phyloP scores from a whole-genome alignment of 768 basidiomycete genomes.

The Rhodotorula sphaerocarpa region DNA sequence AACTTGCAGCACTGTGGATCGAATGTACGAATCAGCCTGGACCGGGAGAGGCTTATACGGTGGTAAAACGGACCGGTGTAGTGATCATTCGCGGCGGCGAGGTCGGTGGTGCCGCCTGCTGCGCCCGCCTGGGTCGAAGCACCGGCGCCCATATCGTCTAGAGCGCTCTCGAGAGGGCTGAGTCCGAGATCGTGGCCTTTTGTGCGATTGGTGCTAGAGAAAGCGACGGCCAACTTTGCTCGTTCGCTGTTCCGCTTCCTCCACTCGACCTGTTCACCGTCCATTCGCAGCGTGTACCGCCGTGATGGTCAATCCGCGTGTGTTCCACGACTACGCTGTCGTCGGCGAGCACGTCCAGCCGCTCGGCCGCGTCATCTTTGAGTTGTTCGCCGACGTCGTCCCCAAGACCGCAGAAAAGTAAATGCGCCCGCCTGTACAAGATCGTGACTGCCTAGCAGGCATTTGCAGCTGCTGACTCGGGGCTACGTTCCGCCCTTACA shows the following conservation, averaged over 20 bases:
- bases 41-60: not conserved
- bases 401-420: conserved; percentile 72
- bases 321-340: conserved; percentile 2
- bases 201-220: too few species aligned
- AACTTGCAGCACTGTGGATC: conserved; percentile 26
- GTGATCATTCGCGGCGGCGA: conserved; percentile 2
- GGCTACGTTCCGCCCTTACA: too few species aligned
- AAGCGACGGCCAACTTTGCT: too few species aligned
- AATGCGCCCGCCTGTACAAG: not conserved
- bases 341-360: conserved; percentile 19
- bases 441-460: too few species aligned
- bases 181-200: too few species aligned
- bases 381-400: conserved; percentile 62
- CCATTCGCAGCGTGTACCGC: too few species aligned
- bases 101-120: not conserved
- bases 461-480: too few species aligned
- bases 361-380: conserved; percentile 45
- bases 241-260: too few species aligned
- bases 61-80: conserved; percentile 3
- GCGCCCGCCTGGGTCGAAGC: not conserved
- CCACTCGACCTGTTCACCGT: too few species aligned
- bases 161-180: too few species aligned
- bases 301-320: not conserved
- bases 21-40: not conserved
- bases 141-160: conserved; percentile 14